phyloP scores from a whole-genome alignment of 2,329 filamentous ascomycete species.

The Penicillium digitatum region DNA sequence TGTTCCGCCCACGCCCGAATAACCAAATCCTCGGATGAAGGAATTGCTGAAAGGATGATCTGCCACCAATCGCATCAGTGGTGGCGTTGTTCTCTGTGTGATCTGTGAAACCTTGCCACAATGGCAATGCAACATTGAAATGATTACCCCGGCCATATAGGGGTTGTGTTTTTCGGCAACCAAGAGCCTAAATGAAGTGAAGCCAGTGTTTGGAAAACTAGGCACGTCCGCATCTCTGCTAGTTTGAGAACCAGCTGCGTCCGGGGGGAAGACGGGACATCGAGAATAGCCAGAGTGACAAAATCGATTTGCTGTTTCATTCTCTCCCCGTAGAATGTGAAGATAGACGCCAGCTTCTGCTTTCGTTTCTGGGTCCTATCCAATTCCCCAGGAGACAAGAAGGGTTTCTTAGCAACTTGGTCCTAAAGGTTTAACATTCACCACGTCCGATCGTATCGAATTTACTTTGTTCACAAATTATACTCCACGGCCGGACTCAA shows the following conservation, averaged over 20 bases:
- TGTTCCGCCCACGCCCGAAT: background rate
- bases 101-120: slow-evolving; percentile 9
- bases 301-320: background rate
- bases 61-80: background rate
- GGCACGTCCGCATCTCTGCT: slow-evolving; percentile 12
- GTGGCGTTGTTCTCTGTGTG: background rate
- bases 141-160: slow-evolving; percentile 9
- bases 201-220: slow-evolving; percentile 11
- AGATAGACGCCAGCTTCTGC: slow-evolving; percentile 3
- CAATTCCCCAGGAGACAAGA: background rate
- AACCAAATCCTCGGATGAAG: background rate
- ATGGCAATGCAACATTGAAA: slow-evolving; percentile 12
- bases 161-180: background rate
- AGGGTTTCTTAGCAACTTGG: background rate
- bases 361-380: background rate
- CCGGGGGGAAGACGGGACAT: background rate
- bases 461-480: background rate
- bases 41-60: background rate
- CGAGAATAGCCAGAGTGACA: slow-evolving; percentile 4
- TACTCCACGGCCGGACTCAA: background rate
- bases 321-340: slow-evolving; percentile 8
- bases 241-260: slow-evolving; percentile 7
- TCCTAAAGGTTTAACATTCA: background rate
- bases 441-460: background rate
- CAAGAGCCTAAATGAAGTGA: slow-evolving; percentile 2